Evolutionary conservation across 192 early-diverging fungal genomes (phyloP).

Genomic region (Backusella mclennaniae): DNA sequence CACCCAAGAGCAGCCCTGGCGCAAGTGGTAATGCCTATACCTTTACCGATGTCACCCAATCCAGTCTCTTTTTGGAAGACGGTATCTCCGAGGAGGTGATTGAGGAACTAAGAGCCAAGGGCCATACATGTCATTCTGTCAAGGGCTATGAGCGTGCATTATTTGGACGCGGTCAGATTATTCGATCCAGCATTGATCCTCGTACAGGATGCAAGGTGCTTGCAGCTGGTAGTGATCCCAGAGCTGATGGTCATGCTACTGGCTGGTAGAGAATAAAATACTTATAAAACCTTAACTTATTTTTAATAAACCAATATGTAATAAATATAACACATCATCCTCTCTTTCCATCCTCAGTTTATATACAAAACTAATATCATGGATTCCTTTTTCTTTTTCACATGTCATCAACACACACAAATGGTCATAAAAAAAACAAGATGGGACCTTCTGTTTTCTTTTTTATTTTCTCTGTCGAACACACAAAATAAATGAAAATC

Average conservation of each 20-base stretch:
- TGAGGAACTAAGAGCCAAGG: conserved; percentile 48
- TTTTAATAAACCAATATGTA: background rate
- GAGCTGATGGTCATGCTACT: conserved; percentile 57
- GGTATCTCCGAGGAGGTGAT: conserved; percentile 47
- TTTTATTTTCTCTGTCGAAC: background rate
- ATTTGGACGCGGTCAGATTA: conserved; percentile 80
- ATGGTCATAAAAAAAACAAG: background rate
- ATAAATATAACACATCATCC: background rate
- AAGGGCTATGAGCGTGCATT: conserved; percentile 44
- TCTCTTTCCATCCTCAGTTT: background rate
- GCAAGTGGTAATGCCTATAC: conserved; percentile 15
- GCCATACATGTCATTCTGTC: conserved; percentile 55
- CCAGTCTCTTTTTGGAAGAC: conserved; percentile 61
- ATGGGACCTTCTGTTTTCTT: background rate
- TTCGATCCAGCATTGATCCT: conserved; percentile 41
- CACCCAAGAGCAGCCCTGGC: conserved; percentile 27
- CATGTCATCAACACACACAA: background rate
- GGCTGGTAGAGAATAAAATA: conserved; percentile 40
- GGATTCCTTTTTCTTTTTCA: too few species aligned
- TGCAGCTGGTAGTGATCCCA: conserved; percentile 54
- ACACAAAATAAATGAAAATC: background rate
- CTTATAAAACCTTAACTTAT: background rate
- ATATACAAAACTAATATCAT: too few species aligned
- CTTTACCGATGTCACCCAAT: conserved; percentile 24
- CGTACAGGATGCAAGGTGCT: conserved; percentile 44